Conservation (phyloP, 352 stramenopile species). For the Globisporangium viniferum region DNA sequence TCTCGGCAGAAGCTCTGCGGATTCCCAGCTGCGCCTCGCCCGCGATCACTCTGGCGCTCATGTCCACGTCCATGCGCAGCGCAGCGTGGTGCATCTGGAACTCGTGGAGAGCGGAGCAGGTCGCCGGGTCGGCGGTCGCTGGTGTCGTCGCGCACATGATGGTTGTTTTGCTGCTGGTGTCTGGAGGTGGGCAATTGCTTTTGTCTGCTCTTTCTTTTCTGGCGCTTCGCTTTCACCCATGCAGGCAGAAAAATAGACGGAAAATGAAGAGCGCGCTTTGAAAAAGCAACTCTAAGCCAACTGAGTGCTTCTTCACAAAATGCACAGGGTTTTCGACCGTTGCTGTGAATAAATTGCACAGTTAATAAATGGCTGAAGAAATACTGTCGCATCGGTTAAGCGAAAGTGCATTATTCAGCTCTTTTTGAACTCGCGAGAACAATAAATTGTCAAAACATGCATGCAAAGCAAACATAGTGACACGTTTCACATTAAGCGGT, state of each 20-base stretch:
- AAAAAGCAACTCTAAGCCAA: too few species aligned
- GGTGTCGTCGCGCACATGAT: constrained; percentile 6
- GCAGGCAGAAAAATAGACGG: neutral
- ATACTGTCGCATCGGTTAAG: too few species aligned
- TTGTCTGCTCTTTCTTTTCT: constrained; percentile 3
- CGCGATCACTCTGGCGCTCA: constrained; percentile 24
- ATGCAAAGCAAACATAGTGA: too few species aligned
- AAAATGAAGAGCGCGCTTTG: too few species aligned
- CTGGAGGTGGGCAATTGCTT: neutral
- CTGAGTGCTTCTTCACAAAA: too few species aligned
- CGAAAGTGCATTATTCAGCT: too few species aligned
- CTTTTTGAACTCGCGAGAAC: too few species aligned
- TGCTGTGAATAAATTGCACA: too few species aligned
- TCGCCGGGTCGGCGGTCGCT: constrained; percentile 45
- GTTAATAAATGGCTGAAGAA: too few species aligned
- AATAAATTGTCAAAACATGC: too few species aligned
- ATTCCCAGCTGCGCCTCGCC: constrained; percentile 41
- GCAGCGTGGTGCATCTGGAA: constrained; percentile 52
- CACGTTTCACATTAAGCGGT: too few species aligned
- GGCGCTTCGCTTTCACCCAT: neutral
- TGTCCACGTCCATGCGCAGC: constrained; percentile 49
- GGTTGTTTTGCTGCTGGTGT: neutral
- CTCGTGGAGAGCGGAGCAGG: constrained; percentile 46
- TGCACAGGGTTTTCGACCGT: too few species aligned
- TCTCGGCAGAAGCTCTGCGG: constrained; percentile 14